A percentile compares a stretch with the other conserved stretches of the same genome.
Conservation (phyloP, 2,329 filamentous ascomycete genomes). For the Davidsoniella neocaledoniae region DNA sequence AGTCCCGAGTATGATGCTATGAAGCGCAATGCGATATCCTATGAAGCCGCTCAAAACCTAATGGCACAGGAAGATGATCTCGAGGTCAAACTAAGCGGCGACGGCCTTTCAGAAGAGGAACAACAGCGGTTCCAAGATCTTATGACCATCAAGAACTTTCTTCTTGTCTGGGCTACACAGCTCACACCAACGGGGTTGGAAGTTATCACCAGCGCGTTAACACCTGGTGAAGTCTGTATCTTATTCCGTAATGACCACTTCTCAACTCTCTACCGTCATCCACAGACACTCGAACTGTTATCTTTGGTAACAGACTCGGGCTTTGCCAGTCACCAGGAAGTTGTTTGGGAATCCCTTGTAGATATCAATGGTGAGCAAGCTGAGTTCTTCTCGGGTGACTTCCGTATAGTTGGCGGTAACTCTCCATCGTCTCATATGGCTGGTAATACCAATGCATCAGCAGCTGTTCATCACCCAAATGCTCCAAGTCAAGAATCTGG, state of each 20-base stretch:
- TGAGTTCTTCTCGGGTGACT: constrained; percentile 81
- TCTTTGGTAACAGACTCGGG: constrained; percentile 86
- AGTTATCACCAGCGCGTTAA: constrained; percentile 51
- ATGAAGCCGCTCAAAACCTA: constrained; percentile 82
- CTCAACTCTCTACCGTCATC: constrained; percentile 81
- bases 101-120: constrained; percentile 53
- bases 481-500: not conserved
- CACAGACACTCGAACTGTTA: constrained; percentile 55
- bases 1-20: constrained; percentile 56
- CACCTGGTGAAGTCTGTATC: constrained; percentile 69
- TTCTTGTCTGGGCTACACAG: constrained; percentile 69
- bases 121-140: constrained; percentile 72
- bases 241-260: constrained; percentile 97
- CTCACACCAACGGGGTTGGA: constrained; percentile 68
- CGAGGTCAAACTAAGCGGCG: constrained; percentile 51
- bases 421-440: not conserved
- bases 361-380: constrained; percentile 73
- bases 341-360: constrained; percentile 88
- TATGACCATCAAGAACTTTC: constrained; percentile 64
- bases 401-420: constrained; percentile 57
- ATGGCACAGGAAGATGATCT: constrained; percentile 81
- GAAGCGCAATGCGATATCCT: constrained; percentile 58
- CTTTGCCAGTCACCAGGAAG: constrained; percentile 71
- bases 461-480: no score
- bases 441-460: not conserved